A percentile compares a stretch with the other conserved stretches of the same genome.
Evolutionary conservation across 306 rosid species (phyloP).

Genomic region (Betula pendula): DNA sequence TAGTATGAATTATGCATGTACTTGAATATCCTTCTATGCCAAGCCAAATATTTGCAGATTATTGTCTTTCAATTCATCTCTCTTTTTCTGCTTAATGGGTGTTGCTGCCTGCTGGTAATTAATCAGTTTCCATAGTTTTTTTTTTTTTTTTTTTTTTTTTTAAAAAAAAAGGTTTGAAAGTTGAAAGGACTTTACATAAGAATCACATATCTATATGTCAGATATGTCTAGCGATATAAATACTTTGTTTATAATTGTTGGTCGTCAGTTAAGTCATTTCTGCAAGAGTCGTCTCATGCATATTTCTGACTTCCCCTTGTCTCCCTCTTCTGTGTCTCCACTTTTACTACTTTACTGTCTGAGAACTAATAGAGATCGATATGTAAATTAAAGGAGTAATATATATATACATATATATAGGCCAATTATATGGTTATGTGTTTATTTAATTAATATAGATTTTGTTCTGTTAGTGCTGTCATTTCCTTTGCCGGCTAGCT

Average conservation of each 20-base stretch:
- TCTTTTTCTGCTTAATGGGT: constrained; percentile 3
- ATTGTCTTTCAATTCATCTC: not conserved
- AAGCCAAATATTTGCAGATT: constrained; percentile 32
- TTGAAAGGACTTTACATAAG: constrained; percentile 33
- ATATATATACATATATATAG: constrained; percentile 18
- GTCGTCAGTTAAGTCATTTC: constrained; percentile 20
- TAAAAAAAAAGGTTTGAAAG: not conserved
- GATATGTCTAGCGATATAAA: constrained; percentile 11
- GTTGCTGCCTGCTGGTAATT: constrained; percentile 10
- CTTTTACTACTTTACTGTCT: constrained; percentile 50
- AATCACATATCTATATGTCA: constrained; percentile 36
- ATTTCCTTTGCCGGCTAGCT: constrained; percentile 42
- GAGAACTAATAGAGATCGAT: constrained; percentile 20
- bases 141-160: no score
- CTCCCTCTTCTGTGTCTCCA: constrained; percentile 18
- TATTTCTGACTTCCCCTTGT: constrained; percentile 35
- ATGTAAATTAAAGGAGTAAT: not conserved
- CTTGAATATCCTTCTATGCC: constrained; percentile 17
- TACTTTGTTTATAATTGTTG: constrained; percentile 23
- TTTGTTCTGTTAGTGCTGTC: constrained; percentile 51
- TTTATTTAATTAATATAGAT: constrained; percentile 37
- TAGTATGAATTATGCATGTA: constrained; percentile 6
- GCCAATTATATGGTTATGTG: constrained; percentile 39
- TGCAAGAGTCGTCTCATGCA: not conserved
- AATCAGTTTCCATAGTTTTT: not conserved